A percentile compares a stretch with the other conserved stretches of the same genome.
Conservation (phyloP, 352 stramenopile genomes). For the Phytophthora tubulina region DNA sequence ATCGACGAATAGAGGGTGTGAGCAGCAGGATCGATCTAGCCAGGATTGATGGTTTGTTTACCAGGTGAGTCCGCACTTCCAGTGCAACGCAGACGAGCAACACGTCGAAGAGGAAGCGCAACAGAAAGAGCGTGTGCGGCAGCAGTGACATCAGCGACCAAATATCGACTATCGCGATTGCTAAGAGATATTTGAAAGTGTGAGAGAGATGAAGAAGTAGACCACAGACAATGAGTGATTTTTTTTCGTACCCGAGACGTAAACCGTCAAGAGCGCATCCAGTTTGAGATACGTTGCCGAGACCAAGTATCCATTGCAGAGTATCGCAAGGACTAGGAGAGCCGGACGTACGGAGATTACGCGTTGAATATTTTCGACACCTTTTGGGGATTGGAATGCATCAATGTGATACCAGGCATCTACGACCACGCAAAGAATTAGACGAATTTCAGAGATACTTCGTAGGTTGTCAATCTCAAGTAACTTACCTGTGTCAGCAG, state of each 20-base stretch:
- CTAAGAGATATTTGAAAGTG: conserved; percentile 29
- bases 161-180: conserved; percentile 41
- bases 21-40: neutral
- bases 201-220: neutral
- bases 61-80: conserved; percentile 59
- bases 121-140: conserved; percentile 66
- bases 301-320: conserved; percentile 49
- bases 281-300: conserved; percentile 29
- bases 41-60: conserved; percentile 18
- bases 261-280: conserved; percentile 52
- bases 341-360: conserved; percentile 39
- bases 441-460: neutral
- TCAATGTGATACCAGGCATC: conserved; percentile 66
- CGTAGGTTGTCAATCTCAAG: neutral
- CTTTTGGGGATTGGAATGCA: conserved; percentile 42
- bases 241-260: conserved; percentile 50
- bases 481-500: conserved; percentile 37
- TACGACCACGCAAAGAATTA: conserved; percentile 20
- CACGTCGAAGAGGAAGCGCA: conserved; percentile 66
- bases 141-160: conserved; percentile 58
- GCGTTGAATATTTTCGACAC: conserved; percentile 35
- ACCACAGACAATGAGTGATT: neutral
- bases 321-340: conserved; percentile 43
- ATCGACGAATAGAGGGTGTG: neutral
- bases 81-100: conserved; percentile 51